phyloP scores from a whole-genome alignment of 805 yeast species.

The Brettanomyces nanus region DNA sequence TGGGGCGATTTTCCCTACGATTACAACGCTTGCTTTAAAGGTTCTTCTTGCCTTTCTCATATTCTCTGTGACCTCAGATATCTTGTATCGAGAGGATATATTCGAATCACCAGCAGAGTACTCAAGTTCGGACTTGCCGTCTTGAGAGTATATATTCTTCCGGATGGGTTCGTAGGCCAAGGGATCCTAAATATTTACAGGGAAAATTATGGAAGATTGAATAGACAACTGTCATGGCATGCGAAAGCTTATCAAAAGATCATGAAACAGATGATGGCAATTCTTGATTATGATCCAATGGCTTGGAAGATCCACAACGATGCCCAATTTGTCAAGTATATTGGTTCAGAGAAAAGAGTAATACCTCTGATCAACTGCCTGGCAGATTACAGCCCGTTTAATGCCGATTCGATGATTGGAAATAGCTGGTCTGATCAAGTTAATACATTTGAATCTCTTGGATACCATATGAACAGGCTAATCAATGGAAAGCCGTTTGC shows the following conservation, averaged over 20 bases:
- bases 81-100: conserved; percentile 32
- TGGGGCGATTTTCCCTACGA: conserved; percentile 46
- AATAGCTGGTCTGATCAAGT: neutral
- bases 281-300: conserved; percentile 33
- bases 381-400: neutral
- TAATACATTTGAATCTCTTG: conserved; percentile 5
- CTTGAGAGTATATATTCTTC: conserved; percentile 41
- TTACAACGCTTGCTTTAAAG: conserved; percentile 6
- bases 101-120: conserved; percentile 37
- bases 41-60: conserved; percentile 6
- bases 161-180: conserved; percentile 33
- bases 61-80: conserved; percentile 33
- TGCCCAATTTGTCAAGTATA: conserved; percentile 6
- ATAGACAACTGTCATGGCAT: conserved; percentile 28
- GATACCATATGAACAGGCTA: conserved; percentile 32
- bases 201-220: conserved; percentile 21
- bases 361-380: conserved; percentile 5
- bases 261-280: conserved; percentile 30
- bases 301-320: conserved; percentile 29
- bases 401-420: neutral
- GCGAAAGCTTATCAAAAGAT: conserved; percentile 22
- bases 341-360: neutral
- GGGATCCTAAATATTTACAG: conserved; percentile 30
- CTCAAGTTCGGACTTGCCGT: conserved; percentile 17
- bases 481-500: conserved; percentile 13